Percentiles rank a stretch among this genome's conserved stretches.
phyloP scores from a whole-genome alignment of 768 basidiomycete genomes.

The Tylopilus sp. region DNA sequence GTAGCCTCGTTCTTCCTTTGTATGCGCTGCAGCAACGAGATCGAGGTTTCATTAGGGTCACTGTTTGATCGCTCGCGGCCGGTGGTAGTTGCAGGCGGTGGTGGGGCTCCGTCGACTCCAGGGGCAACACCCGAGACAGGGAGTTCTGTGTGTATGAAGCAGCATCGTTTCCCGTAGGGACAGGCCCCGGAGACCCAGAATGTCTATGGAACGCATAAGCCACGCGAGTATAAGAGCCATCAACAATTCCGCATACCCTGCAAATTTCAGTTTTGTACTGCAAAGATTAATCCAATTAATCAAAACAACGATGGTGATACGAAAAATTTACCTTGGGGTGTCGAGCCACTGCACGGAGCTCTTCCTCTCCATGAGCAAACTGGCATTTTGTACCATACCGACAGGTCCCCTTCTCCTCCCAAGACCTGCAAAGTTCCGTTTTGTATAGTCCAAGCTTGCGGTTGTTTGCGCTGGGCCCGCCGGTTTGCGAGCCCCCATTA shows the following conservation, averaged over 20 bases:
- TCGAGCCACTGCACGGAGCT: conserved; percentile 76
- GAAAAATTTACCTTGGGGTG: conserved; percentile 73
- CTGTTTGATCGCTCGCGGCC: conserved; percentile 74
- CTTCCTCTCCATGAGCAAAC: conserved; percentile 90
- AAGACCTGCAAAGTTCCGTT: conserved; percentile 85
- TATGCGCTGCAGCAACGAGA: conserved; percentile 77
- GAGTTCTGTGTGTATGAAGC: conserved; percentile 90
- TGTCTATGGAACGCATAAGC: conserved; percentile 44
- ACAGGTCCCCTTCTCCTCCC: conserved; percentile 89
- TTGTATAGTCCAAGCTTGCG: conserved; percentile 89
- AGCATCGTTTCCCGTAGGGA: conserved; percentile 89
- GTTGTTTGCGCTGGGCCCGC: conserved; percentile 87
- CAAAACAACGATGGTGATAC: neutral
- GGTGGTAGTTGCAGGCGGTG: conserved; percentile 47
- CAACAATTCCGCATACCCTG: conserved; percentile 49
- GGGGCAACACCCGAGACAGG: conserved; percentile 60
- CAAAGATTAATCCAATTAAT: conserved; percentile 17
- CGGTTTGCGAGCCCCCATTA: conserved; percentile 31
- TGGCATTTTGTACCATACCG: conserved; percentile 88
- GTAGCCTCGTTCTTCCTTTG: conserved; percentile 62
- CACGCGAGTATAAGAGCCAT: neutral
- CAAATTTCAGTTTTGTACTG: conserved; percentile 95
- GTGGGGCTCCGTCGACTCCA: conserved; percentile 50
- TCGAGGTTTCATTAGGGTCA: conserved; percentile 69
- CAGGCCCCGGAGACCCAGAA: conserved; percentile 95